phyloP scores from a whole-genome alignment of 2,329 filamentous ascomycete species.

The Penicillium brasilianum region DNA sequence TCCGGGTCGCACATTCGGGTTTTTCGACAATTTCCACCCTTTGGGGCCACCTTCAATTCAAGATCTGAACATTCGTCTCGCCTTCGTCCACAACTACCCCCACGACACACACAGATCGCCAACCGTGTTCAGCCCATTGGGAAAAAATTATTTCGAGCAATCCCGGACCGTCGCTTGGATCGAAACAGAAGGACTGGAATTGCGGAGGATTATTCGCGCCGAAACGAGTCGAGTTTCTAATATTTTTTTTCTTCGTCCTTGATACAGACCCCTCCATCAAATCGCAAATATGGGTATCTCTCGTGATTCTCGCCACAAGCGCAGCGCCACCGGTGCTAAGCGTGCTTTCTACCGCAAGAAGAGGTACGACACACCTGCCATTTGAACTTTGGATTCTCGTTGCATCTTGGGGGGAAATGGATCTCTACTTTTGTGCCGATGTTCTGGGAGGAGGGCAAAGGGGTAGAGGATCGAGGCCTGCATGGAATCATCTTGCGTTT shows the following conservation, averaged over 20 bases:
- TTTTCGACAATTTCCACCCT: constrained; percentile 15
- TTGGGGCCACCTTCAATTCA: constrained; percentile 20
- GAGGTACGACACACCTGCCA: constrained; percentile 60
- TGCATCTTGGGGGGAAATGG: not conserved
- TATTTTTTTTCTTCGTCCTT: constrained; percentile 17
- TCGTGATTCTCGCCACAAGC: constrained; percentile 99
- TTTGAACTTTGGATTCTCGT: constrained; percentile 52
- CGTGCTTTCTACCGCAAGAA: constrained; percentile 81
- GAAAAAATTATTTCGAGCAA: constrained; percentile 3
- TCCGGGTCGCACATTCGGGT: constrained; percentile 29
- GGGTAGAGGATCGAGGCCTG: constrained; percentile 1
- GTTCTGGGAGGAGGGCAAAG: not conserved
- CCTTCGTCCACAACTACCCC: constrained; percentile 15
- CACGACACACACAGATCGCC: constrained; percentile 9
- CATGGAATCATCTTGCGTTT: not conserved
- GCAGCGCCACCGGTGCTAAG: constrained; percentile 98
- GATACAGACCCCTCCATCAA: constrained; percentile 58
- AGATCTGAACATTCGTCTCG: constrained; percentile 15
- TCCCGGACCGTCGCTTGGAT: constrained; percentile 18
- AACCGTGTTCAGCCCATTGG: constrained; percentile 8
- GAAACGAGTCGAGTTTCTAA: constrained; percentile 23
- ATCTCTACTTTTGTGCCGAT: constrained; percentile 9
- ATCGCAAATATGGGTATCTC: constrained; percentile 98
- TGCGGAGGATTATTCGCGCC: constrained; percentile 17
- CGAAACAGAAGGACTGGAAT: constrained; percentile 30